Conservation (phyloP, 371 early-diverging fungal genomes). For the Mortierella sp. region DNA sequence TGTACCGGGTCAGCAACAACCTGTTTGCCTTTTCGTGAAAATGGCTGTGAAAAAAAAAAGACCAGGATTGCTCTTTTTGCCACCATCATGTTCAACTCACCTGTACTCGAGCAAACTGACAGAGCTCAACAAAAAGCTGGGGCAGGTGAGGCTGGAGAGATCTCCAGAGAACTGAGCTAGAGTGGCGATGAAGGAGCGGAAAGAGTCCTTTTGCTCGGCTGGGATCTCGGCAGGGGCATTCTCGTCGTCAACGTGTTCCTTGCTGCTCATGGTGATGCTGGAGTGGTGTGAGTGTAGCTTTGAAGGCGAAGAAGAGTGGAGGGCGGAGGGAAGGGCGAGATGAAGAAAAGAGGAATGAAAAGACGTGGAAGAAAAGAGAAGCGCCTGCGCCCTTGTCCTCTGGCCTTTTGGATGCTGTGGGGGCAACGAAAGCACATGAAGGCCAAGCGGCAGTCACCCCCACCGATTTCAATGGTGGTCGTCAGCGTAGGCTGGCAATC, state of each 20-base stretch:
- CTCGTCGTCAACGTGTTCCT: slow-evolving; percentile 28
- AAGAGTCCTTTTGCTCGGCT: slow-evolving; percentile 72
- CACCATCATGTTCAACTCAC: slow-evolving; percentile 54
- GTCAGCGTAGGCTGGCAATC: too few species aligned
- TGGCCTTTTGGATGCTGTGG: too few species aligned
- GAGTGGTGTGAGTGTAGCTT: background rate
- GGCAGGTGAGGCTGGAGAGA: slow-evolving; percentile 80
- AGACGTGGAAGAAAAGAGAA: too few species aligned
- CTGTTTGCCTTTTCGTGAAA: background rate
- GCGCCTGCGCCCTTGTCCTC: too few species aligned
- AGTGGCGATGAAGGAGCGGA: slow-evolving; percentile 77
- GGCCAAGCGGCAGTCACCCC: too few species aligned
- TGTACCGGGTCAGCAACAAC: background rate
- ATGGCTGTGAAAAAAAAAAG: background rate
- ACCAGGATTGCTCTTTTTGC: background rate
- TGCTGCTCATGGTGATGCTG: slow-evolving; percentile 30
- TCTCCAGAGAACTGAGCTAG: slow-evolving; percentile 85
- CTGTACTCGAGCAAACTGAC: slow-evolving; percentile 83
- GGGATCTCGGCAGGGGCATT: slow-evolving; percentile 59
- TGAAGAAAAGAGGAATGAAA: too few species aligned
- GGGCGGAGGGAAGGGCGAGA: too few species aligned
- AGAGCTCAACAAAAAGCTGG: slow-evolving; percentile 80
- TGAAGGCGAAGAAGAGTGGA: too few species aligned
- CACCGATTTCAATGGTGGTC: too few species aligned
- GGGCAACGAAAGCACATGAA: too few species aligned